phyloP scores from a whole-genome alignment of 2,329 filamentous ascomycete species.

The Fonsecaea multimorphosa region DNA sequence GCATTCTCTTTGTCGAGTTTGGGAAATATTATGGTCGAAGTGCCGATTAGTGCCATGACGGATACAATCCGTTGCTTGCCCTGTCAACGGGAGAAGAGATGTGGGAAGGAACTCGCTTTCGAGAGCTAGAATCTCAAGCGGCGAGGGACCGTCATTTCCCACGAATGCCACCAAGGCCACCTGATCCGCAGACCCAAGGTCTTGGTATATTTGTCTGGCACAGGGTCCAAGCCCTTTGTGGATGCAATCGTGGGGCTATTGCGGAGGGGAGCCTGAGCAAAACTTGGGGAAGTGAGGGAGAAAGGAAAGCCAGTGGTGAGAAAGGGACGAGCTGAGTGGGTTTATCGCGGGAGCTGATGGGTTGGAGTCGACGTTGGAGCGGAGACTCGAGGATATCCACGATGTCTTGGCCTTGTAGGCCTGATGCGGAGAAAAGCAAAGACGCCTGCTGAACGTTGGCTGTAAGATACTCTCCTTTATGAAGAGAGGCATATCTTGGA shows the following conservation, averaged over 20 bases:
- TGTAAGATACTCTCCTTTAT: background rate
- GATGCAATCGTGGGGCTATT: conserved; percentile 20
- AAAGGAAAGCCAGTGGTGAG: conserved; percentile 5
- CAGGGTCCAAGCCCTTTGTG: background rate
- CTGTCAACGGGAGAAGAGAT: background rate
- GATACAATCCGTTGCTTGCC: conserved; percentile 4
- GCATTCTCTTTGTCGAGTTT: conserved; percentile 30
- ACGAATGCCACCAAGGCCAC: conserved; percentile 5
- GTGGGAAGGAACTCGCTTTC: conserved; percentile 3
- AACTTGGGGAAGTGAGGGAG: background rate
- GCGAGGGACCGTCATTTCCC: background rate
- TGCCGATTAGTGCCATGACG: conserved; percentile 29
- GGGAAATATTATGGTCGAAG: conserved; percentile 30
- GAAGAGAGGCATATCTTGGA: background rate
- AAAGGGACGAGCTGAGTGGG: background rate
- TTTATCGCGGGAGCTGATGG: background rate
- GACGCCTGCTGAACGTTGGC: background rate
- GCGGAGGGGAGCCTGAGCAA: conserved; percentile 21
- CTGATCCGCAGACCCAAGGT: conserved; percentile 11
- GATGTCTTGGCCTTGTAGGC: background rate
- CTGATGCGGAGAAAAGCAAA: background rate
- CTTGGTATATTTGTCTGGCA: background rate
- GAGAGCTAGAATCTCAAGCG: conserved; percentile 9
- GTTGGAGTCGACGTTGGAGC: background rate
- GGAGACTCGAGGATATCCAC: background rate